phyloP scores from a whole-genome alignment of 176 grass and related monocot genomes.

The Carex littledalei region DNA sequence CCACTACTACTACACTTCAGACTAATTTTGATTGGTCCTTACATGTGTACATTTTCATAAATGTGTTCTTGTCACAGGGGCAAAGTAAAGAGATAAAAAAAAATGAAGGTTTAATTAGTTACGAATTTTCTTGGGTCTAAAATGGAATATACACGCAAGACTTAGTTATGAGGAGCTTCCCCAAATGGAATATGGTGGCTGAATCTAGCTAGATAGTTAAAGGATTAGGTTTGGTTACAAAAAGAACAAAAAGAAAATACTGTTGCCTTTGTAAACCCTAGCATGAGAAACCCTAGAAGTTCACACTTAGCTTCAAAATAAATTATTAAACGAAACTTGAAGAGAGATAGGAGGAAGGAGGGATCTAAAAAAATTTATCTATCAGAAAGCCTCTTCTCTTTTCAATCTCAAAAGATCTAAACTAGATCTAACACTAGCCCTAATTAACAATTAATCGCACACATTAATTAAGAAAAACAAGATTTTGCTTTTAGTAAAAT shows the following conservation, averaged over 20 bases:
- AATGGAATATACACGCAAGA: background rate
- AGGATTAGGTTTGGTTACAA: conserved; percentile 28
- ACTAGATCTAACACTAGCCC: conserved; percentile 10
- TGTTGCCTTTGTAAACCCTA: conserved; percentile 29
- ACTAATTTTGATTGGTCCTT: background rate
- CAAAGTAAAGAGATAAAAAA: background rate
- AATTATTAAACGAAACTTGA: conserved; percentile 24
- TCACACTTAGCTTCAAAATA: conserved; percentile 41
- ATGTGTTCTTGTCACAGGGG: background rate
- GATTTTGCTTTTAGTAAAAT: conserved; percentile 13
- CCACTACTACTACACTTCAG: background rate
- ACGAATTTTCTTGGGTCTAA: background rate
- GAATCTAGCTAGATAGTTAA: conserved; percentile 8
- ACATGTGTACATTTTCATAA: background rate
- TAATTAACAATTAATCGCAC: background rate
- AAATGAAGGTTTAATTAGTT: background rate
- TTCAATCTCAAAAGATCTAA: conserved; percentile 7
- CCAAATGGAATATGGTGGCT: background rate
- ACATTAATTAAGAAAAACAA: background rate
- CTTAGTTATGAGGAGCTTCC: background rate
- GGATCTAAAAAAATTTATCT: background rate
- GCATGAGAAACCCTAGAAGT: conserved; percentile 60
- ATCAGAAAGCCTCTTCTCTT: background rate
- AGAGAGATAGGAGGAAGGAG: conserved; percentile 6
- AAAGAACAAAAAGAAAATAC: conserved; percentile 6